phyloP scores from a whole-genome alignment of 2,329 filamentous ascomycete genomes.

The Leptodontidium sp. region DNA sequence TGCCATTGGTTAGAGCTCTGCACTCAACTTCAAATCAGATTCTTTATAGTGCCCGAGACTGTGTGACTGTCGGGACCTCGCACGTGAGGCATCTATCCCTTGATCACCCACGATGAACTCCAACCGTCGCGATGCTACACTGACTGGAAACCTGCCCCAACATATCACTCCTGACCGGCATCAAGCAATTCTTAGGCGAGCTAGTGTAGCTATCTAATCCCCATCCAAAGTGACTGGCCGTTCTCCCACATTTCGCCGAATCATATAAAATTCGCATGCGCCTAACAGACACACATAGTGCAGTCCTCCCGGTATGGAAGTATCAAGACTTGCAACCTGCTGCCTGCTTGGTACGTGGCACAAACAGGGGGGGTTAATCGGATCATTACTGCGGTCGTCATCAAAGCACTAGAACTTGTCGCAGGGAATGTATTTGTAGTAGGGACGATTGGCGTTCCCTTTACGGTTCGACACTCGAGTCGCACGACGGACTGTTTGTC shows the following conservation, averaged over 20 bases:
- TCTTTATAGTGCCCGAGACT: background rate
- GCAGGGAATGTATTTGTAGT: background rate
- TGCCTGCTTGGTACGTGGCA: background rate
- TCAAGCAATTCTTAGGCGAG: background rate
- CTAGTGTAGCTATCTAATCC: background rate
- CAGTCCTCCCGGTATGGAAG: conserved; percentile 1
- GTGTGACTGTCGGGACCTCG: background rate
- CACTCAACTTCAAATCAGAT: background rate
- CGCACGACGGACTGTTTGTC: background rate
- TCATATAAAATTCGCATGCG: background rate
- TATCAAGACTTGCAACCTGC: background rate
- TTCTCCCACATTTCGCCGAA: background rate
- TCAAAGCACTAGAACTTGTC: background rate
- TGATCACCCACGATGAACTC: background rate
- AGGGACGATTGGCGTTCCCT: background rate
- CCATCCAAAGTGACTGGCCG: background rate
- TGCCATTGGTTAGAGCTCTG: no score
- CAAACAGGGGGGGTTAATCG: background rate
- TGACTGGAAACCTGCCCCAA: background rate
- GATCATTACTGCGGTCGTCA: background rate
- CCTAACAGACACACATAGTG: background rate
- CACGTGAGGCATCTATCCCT: background rate
- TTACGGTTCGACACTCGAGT: background rate
- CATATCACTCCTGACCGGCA: background rate
- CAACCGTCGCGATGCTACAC: background rate